A percentile compares a stretch with the other conserved stretches of the same genome.
Evolutionary conservation across 768 basidiomycete species (phyloP).

Genomic region (Rhizopogon roseolus): DNA sequence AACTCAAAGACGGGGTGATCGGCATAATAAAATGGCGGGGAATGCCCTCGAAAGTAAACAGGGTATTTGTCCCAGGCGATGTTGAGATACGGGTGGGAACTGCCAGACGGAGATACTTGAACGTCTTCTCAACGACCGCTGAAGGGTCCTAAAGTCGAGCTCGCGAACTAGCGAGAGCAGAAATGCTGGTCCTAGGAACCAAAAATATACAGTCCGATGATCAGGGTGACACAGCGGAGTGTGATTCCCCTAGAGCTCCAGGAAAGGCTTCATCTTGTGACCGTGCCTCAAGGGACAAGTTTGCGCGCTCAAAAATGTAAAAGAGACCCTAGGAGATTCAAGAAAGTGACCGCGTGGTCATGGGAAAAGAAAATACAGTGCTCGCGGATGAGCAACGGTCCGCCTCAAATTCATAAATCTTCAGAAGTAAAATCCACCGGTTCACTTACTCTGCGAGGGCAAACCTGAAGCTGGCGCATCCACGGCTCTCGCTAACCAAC

Average conservation of each 20-base stretch:
- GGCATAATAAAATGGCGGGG: slow-evolving; percentile 14
- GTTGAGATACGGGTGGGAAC: slow-evolving; percentile 11
- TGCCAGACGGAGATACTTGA: slow-evolving; percentile 34
- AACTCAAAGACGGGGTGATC: slow-evolving; percentile 6
- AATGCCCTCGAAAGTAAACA: slow-evolving; percentile 9
- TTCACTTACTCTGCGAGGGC: slow-evolving; percentile 54
- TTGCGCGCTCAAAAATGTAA: background rate
- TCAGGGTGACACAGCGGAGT: background rate
- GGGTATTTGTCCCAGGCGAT: slow-evolving; percentile 13
- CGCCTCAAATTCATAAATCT: background rate
- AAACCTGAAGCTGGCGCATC: slow-evolving; percentile 60
- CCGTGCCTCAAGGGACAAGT: background rate
- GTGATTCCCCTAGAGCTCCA: slow-evolving; percentile 1
- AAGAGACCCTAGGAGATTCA: no score
- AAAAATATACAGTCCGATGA: slow-evolving; percentile 10
- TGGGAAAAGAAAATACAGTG: slow-evolving; percentile 6
- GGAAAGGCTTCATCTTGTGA: slow-evolving; percentile 1
- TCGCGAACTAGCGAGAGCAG: slow-evolving; percentile 54
- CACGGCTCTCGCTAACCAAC: slow-evolving; percentile 55
- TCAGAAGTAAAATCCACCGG: background rate
- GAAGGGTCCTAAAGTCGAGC: slow-evolving; percentile 47
- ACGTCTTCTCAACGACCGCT: slow-evolving; percentile 56
- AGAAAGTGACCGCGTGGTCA: slow-evolving; percentile 3
- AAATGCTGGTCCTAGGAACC: slow-evolving; percentile 52
- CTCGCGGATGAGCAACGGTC: slow-evolving; percentile 10